Conservation (phyloP, 2,329 filamentous ascomycete genomes). For the Cytospora mali region DNA sequence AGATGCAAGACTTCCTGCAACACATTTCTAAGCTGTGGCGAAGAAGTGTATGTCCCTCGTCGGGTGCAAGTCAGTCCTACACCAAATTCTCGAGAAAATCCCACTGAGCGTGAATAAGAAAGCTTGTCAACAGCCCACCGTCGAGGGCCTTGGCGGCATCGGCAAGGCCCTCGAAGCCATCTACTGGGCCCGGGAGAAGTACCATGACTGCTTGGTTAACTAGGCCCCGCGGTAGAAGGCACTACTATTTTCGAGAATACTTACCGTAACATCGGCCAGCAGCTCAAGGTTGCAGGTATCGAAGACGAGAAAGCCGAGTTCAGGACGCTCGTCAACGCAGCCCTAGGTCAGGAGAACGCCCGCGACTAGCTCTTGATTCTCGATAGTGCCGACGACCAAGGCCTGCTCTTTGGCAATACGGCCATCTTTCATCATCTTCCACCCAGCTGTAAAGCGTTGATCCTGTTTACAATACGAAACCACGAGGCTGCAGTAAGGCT, state of each 20-base stretch:
- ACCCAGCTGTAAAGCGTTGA: conserved; percentile 34
- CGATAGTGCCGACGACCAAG: conserved; percentile 48
- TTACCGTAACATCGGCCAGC: conserved; percentile 39
- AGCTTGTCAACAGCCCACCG: background rate
- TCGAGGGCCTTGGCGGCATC: background rate
- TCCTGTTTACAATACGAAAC: conserved; percentile 37
- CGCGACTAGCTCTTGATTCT: conserved; percentile 46
- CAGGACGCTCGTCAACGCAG: conserved; percentile 40
- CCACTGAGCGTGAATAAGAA: background rate
- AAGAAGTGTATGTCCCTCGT: no score
- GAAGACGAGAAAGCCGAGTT: conserved; percentile 41
- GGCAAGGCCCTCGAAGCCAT: conserved; percentile 42
- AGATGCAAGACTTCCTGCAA: no score
- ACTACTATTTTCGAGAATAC: conserved; percentile 38
- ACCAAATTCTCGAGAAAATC: background rate
- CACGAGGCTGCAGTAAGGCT: conserved; percentile 25
- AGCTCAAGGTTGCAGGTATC: conserved; percentile 35
- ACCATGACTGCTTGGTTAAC: conserved; percentile 42
- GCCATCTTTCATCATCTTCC: conserved; percentile 37
- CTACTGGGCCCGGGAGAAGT: conserved; percentile 33
- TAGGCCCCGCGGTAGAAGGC: conserved; percentile 42
- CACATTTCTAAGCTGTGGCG: no score
- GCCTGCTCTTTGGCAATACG: conserved; percentile 34
- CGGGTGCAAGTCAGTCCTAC: no score
- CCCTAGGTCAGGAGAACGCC: conserved; percentile 36